Percentiles rank a stretch among this genome's conserved stretches.
phyloP scores from a whole-genome alignment of 2,329 filamentous ascomycete species.

The Amesomyces nigricolor region DNA sequence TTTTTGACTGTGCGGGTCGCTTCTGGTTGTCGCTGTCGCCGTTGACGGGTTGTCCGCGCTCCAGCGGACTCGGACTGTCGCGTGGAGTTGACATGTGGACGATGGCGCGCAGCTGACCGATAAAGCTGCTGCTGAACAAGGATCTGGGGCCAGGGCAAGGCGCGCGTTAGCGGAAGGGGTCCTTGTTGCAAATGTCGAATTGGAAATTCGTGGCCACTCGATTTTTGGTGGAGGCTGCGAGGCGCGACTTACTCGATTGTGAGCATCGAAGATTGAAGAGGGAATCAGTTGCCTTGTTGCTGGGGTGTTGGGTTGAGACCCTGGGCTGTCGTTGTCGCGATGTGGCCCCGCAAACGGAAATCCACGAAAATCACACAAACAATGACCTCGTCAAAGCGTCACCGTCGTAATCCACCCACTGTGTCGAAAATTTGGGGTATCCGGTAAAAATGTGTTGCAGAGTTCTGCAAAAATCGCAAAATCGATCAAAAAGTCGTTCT shows the following conservation, averaged over 20 bases:
- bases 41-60: constrained; percentile 3
- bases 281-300: constrained; percentile 14
- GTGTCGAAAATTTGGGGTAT: not conserved
- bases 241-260: constrained; percentile 25
- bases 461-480: not conserved
- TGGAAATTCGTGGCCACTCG: not conserved
- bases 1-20: not conserved
- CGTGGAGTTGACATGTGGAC: constrained; percentile 25
- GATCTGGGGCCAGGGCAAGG: constrained; percentile 18
- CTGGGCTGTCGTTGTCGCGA: constrained; percentile 9
- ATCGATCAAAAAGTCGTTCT: not conserved
- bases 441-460: too few relatives aligned
- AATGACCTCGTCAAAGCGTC: not conserved
- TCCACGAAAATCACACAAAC: not conserved
- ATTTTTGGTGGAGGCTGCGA: not conserved
- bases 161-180: constrained; percentile 16
- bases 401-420: not conserved
- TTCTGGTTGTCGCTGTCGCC: not conserved
- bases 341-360: constrained; percentile 9
- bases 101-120: constrained; percentile 28
- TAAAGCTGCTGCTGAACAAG: constrained; percentile 26
- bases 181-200: not conserved
- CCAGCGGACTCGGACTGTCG: constrained; percentile 11
- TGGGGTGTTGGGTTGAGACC: constrained; percentile 2
- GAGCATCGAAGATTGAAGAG: constrained; percentile 22